Evolutionary conservation across 495 filamentous ascomycete species (phyloP).

Genomic region (Chaetomidium leptoderma): DNA sequence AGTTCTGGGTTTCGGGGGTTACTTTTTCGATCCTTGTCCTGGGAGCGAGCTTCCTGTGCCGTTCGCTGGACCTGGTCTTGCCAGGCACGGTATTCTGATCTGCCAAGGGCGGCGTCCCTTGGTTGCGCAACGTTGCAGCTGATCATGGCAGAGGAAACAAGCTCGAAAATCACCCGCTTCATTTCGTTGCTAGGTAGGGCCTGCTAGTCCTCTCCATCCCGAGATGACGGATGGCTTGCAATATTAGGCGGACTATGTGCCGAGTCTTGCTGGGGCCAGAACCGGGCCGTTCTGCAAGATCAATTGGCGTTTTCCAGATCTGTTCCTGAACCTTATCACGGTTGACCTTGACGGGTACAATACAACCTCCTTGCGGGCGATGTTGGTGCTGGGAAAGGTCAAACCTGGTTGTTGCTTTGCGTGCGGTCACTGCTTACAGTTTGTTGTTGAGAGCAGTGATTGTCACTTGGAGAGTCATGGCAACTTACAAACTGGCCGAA

Average conservation of each 20-base stretch:
- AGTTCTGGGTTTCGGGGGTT: not conserved
- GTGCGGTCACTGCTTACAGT: no score
- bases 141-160: not conserved
- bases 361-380: no score
- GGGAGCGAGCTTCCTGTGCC: not conserved
- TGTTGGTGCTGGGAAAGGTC: no score
- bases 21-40: not conserved
- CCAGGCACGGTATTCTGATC: not conserved
- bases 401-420: no score
- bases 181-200: not conserved
- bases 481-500: no score
- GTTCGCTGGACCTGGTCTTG: not conserved
- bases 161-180: not conserved
- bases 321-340: not conserved
- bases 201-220: not conserved
- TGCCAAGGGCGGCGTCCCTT: not conserved
- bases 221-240: not conserved
- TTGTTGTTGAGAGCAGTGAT: no score
- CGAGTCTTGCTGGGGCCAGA: not conserved
- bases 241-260: not conserved
- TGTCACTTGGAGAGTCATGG: no score
- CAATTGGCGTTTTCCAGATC: not conserved
- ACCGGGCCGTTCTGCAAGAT: not conserved
- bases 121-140: conserved; percentile 9
- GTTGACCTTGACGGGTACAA: not conserved